Conservation (phyloP, 345 rosid genomes). For the Viola odorata region DNA sequence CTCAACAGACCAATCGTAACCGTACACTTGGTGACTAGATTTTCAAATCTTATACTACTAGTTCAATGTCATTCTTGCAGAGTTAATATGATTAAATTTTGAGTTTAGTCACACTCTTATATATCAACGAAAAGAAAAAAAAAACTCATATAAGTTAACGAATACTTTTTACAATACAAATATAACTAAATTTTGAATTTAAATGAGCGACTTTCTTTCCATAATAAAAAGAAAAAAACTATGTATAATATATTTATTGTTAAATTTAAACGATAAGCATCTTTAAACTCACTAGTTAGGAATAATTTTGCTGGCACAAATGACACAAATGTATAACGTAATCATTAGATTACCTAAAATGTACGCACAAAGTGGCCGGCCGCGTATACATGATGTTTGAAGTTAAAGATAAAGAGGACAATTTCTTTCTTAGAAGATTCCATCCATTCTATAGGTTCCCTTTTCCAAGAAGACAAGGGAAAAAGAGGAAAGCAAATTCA, state of each 20-base stretch:
- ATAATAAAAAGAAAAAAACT: not conserved
- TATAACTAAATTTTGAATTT: too few relatives aligned
- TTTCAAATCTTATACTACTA: too few relatives aligned
- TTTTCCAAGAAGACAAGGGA: not conserved
- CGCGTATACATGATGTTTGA: not conserved
- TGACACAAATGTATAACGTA: not conserved
- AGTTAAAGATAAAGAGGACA: conserved; percentile 3
- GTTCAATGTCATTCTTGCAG: too few relatives aligned
- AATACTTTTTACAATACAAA: too few relatives aligned
- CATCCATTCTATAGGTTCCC: not conserved
- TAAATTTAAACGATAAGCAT: too few relatives aligned
- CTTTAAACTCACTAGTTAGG: too few relatives aligned
- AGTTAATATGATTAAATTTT: too few relatives aligned
- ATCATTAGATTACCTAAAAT: not conserved
- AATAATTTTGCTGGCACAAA: not conserved
- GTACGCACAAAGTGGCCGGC: not conserved
- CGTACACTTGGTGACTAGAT: too few relatives aligned
- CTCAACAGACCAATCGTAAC: too few relatives aligned
- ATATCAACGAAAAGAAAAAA: too few relatives aligned
- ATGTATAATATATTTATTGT: too few relatives aligned
- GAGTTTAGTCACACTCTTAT: too few relatives aligned
- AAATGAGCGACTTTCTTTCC: not conserved
- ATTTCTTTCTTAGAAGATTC: conserved; percentile 9
- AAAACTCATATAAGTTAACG: not conserved
- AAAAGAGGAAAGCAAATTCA: not conserved